A percentile compares a stretch with the other conserved stretches of the same genome.
These are phyloP conservation scores for Suhomyces panamericanus DNA, from an alignment of 1,139 yeast species.

Conservation along the genomic window DNA sequence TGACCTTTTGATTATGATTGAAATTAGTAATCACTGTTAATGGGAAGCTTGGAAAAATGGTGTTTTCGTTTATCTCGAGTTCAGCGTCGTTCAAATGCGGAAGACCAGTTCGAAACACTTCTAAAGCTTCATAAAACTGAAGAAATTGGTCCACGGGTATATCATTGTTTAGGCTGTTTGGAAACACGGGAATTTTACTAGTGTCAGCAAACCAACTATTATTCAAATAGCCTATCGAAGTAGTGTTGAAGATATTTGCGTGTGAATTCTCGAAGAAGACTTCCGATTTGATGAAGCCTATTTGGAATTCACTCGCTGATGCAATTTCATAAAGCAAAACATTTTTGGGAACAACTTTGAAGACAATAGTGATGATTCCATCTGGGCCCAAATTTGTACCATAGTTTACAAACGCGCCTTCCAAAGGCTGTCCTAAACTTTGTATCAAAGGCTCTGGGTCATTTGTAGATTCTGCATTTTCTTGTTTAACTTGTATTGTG, in stretches of 20 bases:
- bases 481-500: conserved; percentile 6
- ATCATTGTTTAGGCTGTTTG: conserved; percentile 10
- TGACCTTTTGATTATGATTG: conserved; percentile 22
- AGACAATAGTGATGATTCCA: conserved; percentile 28
- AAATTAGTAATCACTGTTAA: conserved; percentile 23
- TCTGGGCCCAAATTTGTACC: conserved; percentile 24
- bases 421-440: conserved; percentile 25
- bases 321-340: conserved; percentile 31
- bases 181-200: conserved; percentile 26
- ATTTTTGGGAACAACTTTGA: conserved; percentile 32
- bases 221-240: conserved; percentile 20
- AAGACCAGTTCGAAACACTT: conserved; percentile 21
- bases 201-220: conserved; percentile 20
- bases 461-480: conserved; percentile 5
- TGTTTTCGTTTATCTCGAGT: neutral
- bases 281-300: conserved; percentile 19
- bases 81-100: conserved; percentile 5
- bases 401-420: conserved; percentile 30
- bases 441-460: conserved; percentile 14
- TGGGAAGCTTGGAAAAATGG: conserved; percentile 12
- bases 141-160: conserved; percentile 10
- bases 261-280: neutral
- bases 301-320: conserved; percentile 27
- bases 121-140: conserved; percentile 11
- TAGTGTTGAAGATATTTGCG: conserved; percentile 3